These are phyloP conservation scores for Blastocystis sp. DNA, from an alignment of 352 stramenopile genomes.

Conservation along the genomic window DNA sequence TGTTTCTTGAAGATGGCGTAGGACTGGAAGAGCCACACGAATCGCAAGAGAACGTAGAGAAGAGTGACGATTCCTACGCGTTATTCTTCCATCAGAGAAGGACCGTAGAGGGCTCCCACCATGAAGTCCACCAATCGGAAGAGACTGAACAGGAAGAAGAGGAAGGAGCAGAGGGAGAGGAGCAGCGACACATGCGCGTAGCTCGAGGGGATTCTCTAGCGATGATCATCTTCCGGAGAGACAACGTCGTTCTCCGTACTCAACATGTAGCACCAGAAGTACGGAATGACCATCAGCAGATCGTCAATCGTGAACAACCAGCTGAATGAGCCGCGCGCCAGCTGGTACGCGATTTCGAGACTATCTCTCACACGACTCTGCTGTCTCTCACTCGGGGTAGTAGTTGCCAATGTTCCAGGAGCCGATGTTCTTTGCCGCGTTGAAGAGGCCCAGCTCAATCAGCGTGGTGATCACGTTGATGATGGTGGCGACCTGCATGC, in stretches of 20 bases:
- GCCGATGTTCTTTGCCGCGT: slow-evolving; percentile 17
- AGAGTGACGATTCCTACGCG: slow-evolving; percentile 16
- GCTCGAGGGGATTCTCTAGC: slow-evolving; percentile 22
- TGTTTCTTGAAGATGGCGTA: slow-evolving; percentile 56
- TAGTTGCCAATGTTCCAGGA: slow-evolving; percentile 37
- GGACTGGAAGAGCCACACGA: slow-evolving; percentile 51
- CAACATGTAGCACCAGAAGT: slow-evolving; percentile 50
- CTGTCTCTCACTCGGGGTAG: slow-evolving; percentile 8
- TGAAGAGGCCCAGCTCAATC: slow-evolving; percentile 42
- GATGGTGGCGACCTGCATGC: slow-evolving; percentile 4
- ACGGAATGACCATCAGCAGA: slow-evolving; percentile 50
- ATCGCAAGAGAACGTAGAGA: slow-evolving; percentile 18
- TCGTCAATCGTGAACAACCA: slow-evolving; percentile 58
- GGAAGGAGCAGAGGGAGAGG: slow-evolving; percentile 27
- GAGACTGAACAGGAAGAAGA: slow-evolving; percentile 58
- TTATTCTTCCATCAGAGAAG: background rate
- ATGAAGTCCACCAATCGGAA: slow-evolving; percentile 22
- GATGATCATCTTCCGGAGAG: background rate
- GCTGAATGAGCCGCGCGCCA: background rate
- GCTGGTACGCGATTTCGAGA: slow-evolving; percentile 30
- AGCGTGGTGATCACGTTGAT: slow-evolving; percentile 54
- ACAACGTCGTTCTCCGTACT: slow-evolving; percentile 18
- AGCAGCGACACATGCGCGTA: background rate
- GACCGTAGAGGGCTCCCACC: slow-evolving; percentile 36
- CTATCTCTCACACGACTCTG: background rate